Evolutionary conservation across 805 yeast genomes (phyloP).

Genomic region (Candida koratica): DNA sequence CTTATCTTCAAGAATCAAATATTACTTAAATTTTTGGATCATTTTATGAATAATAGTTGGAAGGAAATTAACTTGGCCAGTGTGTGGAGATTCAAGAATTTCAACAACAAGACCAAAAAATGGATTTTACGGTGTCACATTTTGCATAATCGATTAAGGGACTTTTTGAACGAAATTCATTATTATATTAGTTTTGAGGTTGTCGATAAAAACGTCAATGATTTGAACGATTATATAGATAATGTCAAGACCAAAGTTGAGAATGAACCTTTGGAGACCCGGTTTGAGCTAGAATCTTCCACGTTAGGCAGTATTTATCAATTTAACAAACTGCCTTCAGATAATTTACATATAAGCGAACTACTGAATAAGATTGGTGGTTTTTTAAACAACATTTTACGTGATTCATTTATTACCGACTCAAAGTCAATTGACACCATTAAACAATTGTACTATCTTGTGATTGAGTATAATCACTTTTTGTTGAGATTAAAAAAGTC

Average conservation of each 20-base stretch:
- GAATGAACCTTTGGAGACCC: constrained; percentile 4
- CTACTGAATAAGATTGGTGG: constrained; percentile 37
- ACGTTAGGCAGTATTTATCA: constrained; percentile 7
- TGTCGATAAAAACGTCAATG: constrained; percentile 51
- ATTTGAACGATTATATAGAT: constrained; percentile 28
- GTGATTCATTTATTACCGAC: constrained; percentile 65
- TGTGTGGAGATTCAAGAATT: constrained; percentile 61
- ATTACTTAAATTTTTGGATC: constrained; percentile 58
- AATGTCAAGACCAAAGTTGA: constrained; percentile 8
- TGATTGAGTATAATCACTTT: constrained; percentile 47
- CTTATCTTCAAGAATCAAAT: constrained; percentile 68
- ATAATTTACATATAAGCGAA: constrained; percentile 15
- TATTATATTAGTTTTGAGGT: constrained; percentile 57
- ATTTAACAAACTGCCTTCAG: constrained; percentile 20
- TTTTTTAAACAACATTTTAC: constrained; percentile 58
- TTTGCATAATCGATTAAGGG: constrained; percentile 55
- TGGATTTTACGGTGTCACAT: constrained; percentile 55
- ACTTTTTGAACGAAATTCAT: constrained; percentile 51
- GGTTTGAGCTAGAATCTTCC: background rate
- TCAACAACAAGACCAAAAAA: constrained; percentile 39
- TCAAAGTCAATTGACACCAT: constrained; percentile 47
- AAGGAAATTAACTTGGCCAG: constrained; percentile 56
- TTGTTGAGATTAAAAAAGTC: constrained; percentile 52
- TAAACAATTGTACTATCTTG: constrained; percentile 43
- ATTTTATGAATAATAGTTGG: constrained; percentile 66